These are phyloP conservation scores for Wickerhamiella bombiphila DNA, from an alignment of 805 yeast species.

Conservation along the genomic window DNA sequence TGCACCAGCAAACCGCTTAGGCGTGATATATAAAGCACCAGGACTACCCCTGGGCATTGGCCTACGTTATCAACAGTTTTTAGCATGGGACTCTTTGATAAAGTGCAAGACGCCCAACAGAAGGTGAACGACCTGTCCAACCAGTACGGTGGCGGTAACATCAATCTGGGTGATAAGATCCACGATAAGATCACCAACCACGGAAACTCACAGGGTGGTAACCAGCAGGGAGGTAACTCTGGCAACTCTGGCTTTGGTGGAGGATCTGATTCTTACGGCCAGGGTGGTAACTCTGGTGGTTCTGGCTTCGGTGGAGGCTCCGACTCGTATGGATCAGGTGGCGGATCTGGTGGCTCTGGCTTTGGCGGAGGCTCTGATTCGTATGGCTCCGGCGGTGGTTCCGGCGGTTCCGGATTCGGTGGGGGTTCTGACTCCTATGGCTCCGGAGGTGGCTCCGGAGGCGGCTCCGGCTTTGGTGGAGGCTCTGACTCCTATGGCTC, in stretches of 20 bases:
- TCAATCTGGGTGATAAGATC: neutral
- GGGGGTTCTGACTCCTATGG: conserved; percentile 23
- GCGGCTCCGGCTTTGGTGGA: conserved; percentile 23
- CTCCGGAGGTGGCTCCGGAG: conserved; percentile 24
- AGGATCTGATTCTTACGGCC: neutral
- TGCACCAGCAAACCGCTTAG: no score
- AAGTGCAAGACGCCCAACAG: neutral
- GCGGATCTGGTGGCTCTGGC: conserved; percentile 17
- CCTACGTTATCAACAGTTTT: no score
- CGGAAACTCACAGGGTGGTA: neutral
- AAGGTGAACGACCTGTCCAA: neutral
- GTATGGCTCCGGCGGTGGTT: conserved; percentile 10
- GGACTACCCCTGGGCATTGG: no score
- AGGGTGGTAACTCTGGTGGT: conserved; percentile 12
- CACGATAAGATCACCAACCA: neutral
- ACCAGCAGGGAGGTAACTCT: neutral
- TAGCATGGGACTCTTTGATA: neutral
- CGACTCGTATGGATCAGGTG: conserved; percentile 8
- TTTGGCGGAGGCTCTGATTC: conserved; percentile 14
- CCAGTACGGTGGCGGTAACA: neutral
- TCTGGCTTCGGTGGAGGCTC: conserved; percentile 14
- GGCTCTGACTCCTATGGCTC: conserved; percentile 15
- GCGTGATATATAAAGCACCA: no score
- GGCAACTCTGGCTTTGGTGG: neutral
- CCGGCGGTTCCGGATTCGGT: conserved; percentile 17